A percentile compares a stretch with the other conserved stretches of the same genome.
phyloP scores from a whole-genome alignment of 352 stramenopile species.

The Phytopythium ostracodes region DNA sequence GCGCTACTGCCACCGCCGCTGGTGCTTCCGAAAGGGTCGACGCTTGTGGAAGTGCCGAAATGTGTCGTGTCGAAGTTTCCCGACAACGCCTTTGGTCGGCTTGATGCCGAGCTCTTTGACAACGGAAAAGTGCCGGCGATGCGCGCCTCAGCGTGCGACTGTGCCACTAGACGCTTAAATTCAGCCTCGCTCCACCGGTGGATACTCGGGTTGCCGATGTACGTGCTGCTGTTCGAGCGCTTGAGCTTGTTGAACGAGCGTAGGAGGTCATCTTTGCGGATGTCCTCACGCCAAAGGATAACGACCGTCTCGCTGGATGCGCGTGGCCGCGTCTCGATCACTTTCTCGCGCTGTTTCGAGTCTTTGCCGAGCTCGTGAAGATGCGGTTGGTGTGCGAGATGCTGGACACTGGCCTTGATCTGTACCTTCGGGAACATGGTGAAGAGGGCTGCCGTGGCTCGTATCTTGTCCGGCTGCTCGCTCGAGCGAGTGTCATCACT shows the following conservation, averaged over 20 bases:
- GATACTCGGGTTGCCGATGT: conserved; percentile 64
- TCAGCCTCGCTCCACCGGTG: conserved; percentile 69
- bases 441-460: conserved; percentile 47
- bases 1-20: conserved; percentile 2
- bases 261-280: conserved; percentile 19
- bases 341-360: conserved; percentile 29
- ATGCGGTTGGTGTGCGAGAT: conserved; percentile 66
- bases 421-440: conserved; percentile 86
- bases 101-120: conserved; percentile 14
- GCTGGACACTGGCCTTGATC: conserved; percentile 76
- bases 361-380: conserved; percentile 45
- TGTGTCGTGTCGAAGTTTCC: conserved; percentile 52
- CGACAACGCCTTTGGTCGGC: conserved; percentile 52
- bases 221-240: conserved; percentile 58
- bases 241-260: conserved; percentile 49
- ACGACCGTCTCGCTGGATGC: conserved; percentile 62
- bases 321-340: conserved; percentile 26
- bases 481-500: conserved; percentile 56
- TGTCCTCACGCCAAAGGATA: conserved; percentile 28
- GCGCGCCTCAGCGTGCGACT: conserved; percentile 54
- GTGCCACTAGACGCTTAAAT: conserved; percentile 67
- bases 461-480: conserved; percentile 52
- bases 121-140: conserved; percentile 34
- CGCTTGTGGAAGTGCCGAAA: conserved; percentile 44
- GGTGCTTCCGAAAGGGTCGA: conserved; percentile 39